Percentiles rank a stretch among this genome's conserved stretches.
These are phyloP conservation scores for Fusarium nodosum DNA, from an alignment of 2,329 filamentous ascomycete genomes.

Conservation along the genomic window DNA sequence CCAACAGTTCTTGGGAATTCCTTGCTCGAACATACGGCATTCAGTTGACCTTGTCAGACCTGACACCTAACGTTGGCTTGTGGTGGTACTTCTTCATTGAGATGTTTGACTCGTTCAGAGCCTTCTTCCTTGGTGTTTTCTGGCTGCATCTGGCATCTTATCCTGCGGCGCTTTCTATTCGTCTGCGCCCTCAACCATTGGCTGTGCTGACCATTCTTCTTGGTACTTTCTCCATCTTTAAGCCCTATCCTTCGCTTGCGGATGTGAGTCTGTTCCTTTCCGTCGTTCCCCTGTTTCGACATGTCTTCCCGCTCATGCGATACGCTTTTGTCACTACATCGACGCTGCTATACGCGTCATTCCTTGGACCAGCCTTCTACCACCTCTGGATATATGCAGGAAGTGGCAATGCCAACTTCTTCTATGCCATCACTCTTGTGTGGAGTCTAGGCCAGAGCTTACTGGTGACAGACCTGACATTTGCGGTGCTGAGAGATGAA, in stretches of 20 bases:
- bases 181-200: constrained; percentile 86
- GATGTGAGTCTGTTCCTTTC: constrained; percentile 90
- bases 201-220: constrained; percentile 87
- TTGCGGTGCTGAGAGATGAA: constrained; percentile 90
- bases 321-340: constrained; percentile 91
- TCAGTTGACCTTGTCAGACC: constrained; percentile 88
- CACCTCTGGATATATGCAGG: constrained; percentile 98
- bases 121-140: constrained; percentile 97
- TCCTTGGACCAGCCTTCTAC: constrained; percentile 95
- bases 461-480: constrained; percentile 87
- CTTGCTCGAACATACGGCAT: constrained; percentile 91
- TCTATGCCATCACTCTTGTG: constrained; percentile 98
- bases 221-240: constrained; percentile 94
- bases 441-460: constrained; percentile 94
- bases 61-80: constrained; percentile 93
- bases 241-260: constrained; percentile 93
- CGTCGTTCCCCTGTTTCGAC: constrained; percentile 86
- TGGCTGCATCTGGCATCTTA: constrained; percentile 96
- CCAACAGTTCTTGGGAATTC: constrained; percentile 87
- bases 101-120: constrained; percentile 98
- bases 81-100: constrained; percentile 99
- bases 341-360: constrained; percentile 86
- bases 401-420: constrained; percentile 98
- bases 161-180: constrained; percentile 85
- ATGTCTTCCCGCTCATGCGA: constrained; percentile 92